Evolutionary conservation across 352 stramenopile species (phyloP), one percentile per base, ranked within the genome.

Genomic region (Phytophthora multivora): DNA sequence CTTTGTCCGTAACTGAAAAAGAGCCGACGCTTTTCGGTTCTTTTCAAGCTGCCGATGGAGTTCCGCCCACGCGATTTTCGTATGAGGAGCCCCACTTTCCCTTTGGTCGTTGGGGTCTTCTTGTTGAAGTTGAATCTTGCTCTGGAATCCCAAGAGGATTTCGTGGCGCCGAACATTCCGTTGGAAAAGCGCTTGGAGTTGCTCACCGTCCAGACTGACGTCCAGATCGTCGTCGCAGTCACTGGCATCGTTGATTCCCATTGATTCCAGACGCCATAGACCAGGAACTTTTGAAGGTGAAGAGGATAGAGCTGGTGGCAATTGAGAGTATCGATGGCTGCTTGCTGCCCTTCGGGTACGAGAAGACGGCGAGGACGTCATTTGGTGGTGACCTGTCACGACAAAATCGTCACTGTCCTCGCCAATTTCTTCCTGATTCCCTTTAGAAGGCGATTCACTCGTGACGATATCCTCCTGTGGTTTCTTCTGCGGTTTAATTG

Each of bases 121-220:
- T n/a, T 49, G 25, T 47, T 63, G 16, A 25, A 42, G 28, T 30
- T 66, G 62, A n/a, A 46, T 35, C 11, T 51, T 63, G 28, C 25
- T 60, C 28, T 88, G 71, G 35, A 89, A 89, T 1, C 75, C 66
- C 0, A 74, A 25, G 15, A 89, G 73, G 19, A 89, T 89, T 42
- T 88, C 80, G 49, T 89, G 76, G 2, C 77, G 78, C 15, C 75
- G 67, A 5, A 89, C 47, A 46, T 89, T 89, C 3, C 80, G 75
- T 49, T 85, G 77, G 52, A 89, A 89, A 26, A 88, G 75, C 8
- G 68, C 68, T 54, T 87, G 74, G 6, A 88, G 75, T 40, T 81
- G 65, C 19, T 80, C 73, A 0, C 75, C 80, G 8, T 72, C 61
- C 10, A 87, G 36, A 51, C 70, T 88, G 18, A 31, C 55, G 15